phyloP scores from a whole-genome alignment of 441 rosid genomes.

The Erodium trifolium region DNA sequence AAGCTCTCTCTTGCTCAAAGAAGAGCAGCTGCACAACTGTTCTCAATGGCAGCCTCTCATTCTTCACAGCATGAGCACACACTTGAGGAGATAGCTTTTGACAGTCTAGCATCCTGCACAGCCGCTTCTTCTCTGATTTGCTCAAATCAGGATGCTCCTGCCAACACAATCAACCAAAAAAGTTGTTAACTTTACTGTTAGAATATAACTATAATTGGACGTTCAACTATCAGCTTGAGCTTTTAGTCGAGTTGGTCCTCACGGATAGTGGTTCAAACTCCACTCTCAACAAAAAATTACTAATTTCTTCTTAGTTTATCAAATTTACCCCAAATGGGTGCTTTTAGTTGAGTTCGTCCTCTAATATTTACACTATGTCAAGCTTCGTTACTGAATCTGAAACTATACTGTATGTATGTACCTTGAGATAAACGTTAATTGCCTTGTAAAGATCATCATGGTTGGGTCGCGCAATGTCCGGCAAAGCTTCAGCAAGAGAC shows the following conservation, averaged over 20 bases:
- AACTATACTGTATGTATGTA: conserved; percentile 12
- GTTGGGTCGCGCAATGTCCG: conserved; percentile 50
- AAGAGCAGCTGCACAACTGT: conserved; percentile 91
- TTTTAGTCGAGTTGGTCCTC: too few relatives aligned
- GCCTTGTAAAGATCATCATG: conserved; percentile 58
- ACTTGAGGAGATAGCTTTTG: conserved; percentile 77
- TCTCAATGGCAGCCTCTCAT: conserved; percentile 83
- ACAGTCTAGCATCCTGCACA: conserved; percentile 78
- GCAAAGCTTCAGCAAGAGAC: conserved; percentile 67
- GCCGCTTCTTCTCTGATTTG: conserved; percentile 72
- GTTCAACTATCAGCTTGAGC: too few relatives aligned
- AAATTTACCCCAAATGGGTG: too few relatives aligned
- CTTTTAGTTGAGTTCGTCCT: too few relatives aligned
- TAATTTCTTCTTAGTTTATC: too few relatives aligned
- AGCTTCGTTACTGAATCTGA: too few relatives aligned
- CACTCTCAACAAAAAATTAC: too few relatives aligned
- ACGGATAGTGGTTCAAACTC: too few relatives aligned
- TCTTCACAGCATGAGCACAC: conserved; percentile 86
- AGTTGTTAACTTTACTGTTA: not conserved
- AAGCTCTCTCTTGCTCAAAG: conserved; percentile 53
- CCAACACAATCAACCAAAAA: not conserved
- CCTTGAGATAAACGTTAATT: conserved; percentile 52
- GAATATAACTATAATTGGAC: too few relatives aligned
- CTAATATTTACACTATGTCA: too few relatives aligned
- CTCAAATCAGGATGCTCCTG: conserved; percentile 83